phyloP scores from a whole-genome alignment of 2,329 filamentous ascomycete genomes.

The Trichoderma brevicompactum region DNA sequence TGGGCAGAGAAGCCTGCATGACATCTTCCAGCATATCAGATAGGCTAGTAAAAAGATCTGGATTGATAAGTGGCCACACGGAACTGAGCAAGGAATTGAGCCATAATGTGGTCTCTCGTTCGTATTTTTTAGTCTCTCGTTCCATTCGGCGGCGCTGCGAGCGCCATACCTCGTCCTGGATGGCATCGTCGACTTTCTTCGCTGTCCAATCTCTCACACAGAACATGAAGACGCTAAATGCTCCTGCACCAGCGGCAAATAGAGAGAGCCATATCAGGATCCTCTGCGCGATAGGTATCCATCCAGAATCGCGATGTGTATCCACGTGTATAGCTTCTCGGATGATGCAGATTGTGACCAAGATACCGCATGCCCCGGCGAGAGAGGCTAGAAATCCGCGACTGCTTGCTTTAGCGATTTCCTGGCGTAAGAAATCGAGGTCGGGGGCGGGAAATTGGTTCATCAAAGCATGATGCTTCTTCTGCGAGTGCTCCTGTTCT shows the following conservation, averaged over 20 bases:
- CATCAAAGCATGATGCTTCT: slow-evolving; percentile 48
- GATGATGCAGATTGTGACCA: slow-evolving; percentile 36
- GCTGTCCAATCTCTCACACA: slow-evolving; percentile 63
- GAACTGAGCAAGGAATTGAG: slow-evolving; percentile 70
- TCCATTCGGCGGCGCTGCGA: slow-evolving; percentile 60
- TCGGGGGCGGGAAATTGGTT: slow-evolving; percentile 55
- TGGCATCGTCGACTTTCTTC: slow-evolving; percentile 64
- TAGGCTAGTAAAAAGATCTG: slow-evolving; percentile 70
- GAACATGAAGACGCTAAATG: slow-evolving; percentile 1
- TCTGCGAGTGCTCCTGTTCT: slow-evolving; percentile 45
- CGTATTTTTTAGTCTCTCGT: slow-evolving; percentile 45
- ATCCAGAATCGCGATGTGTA: slow-evolving; percentile 19
- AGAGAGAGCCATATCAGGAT: slow-evolving; percentile 44
- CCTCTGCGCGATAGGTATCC: slow-evolving; percentile 6
- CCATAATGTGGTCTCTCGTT: slow-evolving; percentile 71
- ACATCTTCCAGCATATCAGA: slow-evolving; percentile 76
- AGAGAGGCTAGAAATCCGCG: slow-evolving; percentile 45
- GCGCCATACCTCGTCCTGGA: slow-evolving; percentile 73
- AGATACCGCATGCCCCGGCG: slow-evolving; percentile 42
- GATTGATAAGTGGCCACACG: slow-evolving; percentile 76
- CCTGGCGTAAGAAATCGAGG: slow-evolving; percentile 48
- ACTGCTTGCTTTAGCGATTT: slow-evolving; percentile 41
- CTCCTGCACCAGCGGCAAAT: slow-evolving; percentile 30
- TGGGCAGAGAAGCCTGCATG: slow-evolving; percentile 76
- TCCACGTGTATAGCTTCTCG: slow-evolving; percentile 30